phyloP scores from a whole-genome alignment of 805 yeast genomes.

The Saitoella complicata region DNA sequence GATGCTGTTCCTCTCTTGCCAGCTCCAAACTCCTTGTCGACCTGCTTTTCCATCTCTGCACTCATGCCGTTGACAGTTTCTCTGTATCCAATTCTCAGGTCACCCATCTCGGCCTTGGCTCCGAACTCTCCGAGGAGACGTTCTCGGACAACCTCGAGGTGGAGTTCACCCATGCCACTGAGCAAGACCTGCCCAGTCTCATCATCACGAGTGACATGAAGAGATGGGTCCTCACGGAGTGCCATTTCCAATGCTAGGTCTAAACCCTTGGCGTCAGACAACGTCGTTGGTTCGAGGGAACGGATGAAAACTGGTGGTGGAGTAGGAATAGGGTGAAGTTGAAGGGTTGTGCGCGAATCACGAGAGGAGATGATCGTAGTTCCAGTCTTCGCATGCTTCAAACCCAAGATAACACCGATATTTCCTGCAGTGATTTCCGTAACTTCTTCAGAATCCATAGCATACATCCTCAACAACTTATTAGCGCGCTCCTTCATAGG shows the following conservation, averaged over 20 bases:
- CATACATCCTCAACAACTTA: constrained; percentile 69
- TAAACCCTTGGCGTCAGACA: constrained; percentile 64
- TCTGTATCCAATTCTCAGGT: constrained; percentile 77
- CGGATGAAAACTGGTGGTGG: constrained; percentile 93
- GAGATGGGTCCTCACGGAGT: constrained; percentile 81
- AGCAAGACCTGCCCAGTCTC: constrained; percentile 79
- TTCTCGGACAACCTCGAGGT: constrained; percentile 73
- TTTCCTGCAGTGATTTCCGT: constrained; percentile 51
- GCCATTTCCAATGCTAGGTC: constrained; percentile 50
- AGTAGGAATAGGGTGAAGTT: constrained; percentile 31
- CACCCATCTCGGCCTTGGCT: constrained; percentile 66
- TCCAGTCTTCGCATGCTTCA: constrained; percentile 65
- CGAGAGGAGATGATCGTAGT: constrained; percentile 54
- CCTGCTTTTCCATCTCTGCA: too few relatives aligned
- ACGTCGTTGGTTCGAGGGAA: constrained; percentile 63
- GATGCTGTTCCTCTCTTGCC: too few relatives aligned
- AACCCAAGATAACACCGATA: constrained; percentile 77
- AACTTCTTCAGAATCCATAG: constrained; percentile 67
- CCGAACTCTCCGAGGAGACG: constrained; percentile 65
- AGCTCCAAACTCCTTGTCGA: too few relatives aligned
- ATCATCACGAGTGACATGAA: constrained; percentile 51
- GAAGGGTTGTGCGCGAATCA: constrained; percentile 26
- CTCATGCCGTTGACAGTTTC: constrained; percentile 25
- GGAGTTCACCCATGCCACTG: constrained; percentile 96
- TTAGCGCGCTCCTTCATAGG: constrained; percentile 34